Conservation (phyloP, 2,329 filamentous ascomycete genomes). For the Dothistroma septosporum region DNA sequence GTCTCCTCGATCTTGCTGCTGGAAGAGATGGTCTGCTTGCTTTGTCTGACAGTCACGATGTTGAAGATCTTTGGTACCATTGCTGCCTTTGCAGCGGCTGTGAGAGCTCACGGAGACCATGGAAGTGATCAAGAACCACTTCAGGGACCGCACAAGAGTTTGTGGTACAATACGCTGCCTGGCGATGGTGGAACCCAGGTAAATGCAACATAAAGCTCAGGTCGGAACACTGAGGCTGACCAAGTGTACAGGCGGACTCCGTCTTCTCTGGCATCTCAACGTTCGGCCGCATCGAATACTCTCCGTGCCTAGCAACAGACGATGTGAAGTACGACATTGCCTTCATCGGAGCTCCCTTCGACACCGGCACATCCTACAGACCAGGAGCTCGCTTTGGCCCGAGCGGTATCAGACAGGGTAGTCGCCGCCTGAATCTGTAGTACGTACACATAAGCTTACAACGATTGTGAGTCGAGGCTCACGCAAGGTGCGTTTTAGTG, state of each 20-base stretch:
- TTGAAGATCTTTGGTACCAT: slow-evolving; percentile 22
- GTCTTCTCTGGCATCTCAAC: slow-evolving; percentile 89
- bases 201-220: background rate
- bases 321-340: slow-evolving; percentile 77
- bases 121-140: slow-evolving; percentile 56
- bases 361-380: slow-evolving; percentile 80
- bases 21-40: slow-evolving; percentile 2
- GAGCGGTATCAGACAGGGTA: slow-evolving; percentile 65
- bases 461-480: slow-evolving; percentile 39
- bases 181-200: slow-evolving; percentile 82
- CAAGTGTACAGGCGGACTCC: slow-evolving; percentile 63
- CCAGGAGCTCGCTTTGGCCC: slow-evolving; percentile 82
- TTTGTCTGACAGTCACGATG: slow-evolving; percentile 17
- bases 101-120: slow-evolving; percentile 54
- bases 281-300: slow-evolving; percentile 74
- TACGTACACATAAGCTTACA: slow-evolving; percentile 47
- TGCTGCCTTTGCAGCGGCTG: slow-evolving; percentile 44
- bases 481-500: slow-evolving; percentile 57
- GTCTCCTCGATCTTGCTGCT: slow-evolving; percentile 3
- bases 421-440: slow-evolving; percentile 81
- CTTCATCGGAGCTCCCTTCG: slow-evolving; percentile 79
- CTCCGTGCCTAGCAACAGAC: slow-evolving; percentile 67
- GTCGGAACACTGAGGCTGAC: background rate
- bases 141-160: slow-evolving; percentile 64
- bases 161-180: slow-evolving; percentile 81